Percentiles rank a stretch among this genome's conserved stretches.
Evolutionary conservation across 441 rosid species (phyloP).

Genomic region (Eruca vesicaria): DNA sequence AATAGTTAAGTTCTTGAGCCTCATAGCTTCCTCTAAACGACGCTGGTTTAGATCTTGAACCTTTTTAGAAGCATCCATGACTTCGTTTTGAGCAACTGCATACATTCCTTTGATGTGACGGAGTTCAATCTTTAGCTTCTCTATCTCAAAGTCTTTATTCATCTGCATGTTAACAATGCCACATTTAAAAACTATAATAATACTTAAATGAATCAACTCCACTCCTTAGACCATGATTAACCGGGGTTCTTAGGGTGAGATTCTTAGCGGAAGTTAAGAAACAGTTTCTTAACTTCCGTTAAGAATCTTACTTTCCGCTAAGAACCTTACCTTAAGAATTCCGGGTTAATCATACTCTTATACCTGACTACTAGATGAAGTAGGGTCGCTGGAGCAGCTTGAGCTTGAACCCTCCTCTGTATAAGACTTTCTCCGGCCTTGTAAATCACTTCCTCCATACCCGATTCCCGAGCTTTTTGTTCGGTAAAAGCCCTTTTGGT

Average conservation of each 20-base stretch:
- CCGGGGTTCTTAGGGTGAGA: too few species aligned
- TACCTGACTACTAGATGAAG: conserved; percentile 55
- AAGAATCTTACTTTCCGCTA: too few species aligned
- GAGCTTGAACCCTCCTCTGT: conserved; percentile 50
- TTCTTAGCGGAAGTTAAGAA: too few species aligned
- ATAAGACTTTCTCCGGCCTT: conserved; percentile 39
- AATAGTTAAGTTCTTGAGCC: conserved; percentile 51
- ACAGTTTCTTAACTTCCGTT: too few species aligned
- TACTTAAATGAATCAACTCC: neutral
- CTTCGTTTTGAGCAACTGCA: conserved; percentile 78
- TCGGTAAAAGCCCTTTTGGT: conserved; percentile 37
- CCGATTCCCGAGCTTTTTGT: conserved; percentile 37
- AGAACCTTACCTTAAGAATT: too few species aligned
- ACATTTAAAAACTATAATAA: neutral
- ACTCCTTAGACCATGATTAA: too few species aligned
- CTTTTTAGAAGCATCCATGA: conserved; percentile 72
- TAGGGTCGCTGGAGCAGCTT: conserved; percentile 45
- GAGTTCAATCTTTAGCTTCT: conserved; percentile 87
- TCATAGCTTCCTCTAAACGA: conserved; percentile 55
- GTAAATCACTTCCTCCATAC: conserved; percentile 22
- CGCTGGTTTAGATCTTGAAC: conserved; percentile 44
- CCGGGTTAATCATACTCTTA: too few species aligned
- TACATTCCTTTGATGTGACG: conserved; percentile 80
- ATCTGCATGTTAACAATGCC: conserved; percentile 37
- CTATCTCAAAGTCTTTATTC: conserved; percentile 68